Evolutionary conservation across 306 rosid species (phyloP).

Genomic region (Echinosophora koreensis): DNA sequence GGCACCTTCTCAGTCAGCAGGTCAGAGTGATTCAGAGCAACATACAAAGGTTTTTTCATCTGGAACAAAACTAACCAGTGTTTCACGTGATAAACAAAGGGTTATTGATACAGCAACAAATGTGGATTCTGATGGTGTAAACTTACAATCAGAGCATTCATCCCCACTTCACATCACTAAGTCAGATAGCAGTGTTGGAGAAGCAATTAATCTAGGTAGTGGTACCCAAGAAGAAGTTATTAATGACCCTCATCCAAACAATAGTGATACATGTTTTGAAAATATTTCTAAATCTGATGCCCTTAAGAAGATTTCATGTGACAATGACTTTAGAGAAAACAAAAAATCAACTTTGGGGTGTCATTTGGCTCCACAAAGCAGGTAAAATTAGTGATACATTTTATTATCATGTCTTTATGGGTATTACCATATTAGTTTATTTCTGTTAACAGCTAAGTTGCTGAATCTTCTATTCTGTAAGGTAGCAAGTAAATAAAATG

Average conservation of each 20-base stretch:
- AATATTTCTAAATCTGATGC: conserved; percentile 44
- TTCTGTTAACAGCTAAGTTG: conserved; percentile 36
- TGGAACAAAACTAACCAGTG: conserved; percentile 42
- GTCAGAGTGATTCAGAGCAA: conserved; percentile 50
- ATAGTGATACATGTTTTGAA: conserved; percentile 51
- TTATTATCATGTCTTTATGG: conserved; percentile 11
- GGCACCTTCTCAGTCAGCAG: conserved; percentile 43
- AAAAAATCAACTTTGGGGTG: conserved; percentile 47
- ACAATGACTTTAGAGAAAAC: conserved; percentile 50
- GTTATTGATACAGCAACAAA: conserved; percentile 43
- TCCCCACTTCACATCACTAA: conserved; percentile 41
- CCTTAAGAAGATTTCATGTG: conserved; percentile 47
- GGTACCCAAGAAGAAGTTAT: conserved; percentile 39
- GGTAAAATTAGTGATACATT: conserved; percentile 56
- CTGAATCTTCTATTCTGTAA: conserved; percentile 40
- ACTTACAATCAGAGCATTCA: conserved; percentile 50
- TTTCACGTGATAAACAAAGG: conserved; percentile 50
- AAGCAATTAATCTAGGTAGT: conserved; percentile 52
- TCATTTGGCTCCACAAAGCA: conserved; percentile 50
- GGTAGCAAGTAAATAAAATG: conserved; percentile 20
- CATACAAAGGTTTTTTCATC: conserved; percentile 43
- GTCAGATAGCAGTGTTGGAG: conserved; percentile 53
- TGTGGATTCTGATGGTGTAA: conserved; percentile 48
- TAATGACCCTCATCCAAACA: conserved; percentile 48
- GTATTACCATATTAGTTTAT: conserved; percentile 11